phyloP scores from a whole-genome alignment of 192 early-diverging fungal species.

The Coemansia sp. region DNA sequence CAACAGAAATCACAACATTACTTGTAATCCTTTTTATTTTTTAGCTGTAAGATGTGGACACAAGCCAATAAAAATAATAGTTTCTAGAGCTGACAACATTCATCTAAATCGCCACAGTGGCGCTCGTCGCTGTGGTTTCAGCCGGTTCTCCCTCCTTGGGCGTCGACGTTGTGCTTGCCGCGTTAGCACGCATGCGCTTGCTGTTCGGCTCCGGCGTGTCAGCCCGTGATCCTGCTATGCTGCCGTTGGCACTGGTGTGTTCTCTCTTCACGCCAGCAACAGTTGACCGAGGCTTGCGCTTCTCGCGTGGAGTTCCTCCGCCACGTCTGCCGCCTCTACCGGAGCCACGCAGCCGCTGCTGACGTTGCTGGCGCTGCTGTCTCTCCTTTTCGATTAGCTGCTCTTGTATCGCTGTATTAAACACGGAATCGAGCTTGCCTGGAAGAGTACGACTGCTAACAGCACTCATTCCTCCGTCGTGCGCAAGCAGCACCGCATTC shows the following conservation, averaged over 20 bases:
- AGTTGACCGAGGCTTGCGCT: constrained; percentile 41
- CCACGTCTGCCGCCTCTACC: constrained; percentile 36
- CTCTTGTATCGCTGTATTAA: constrained; percentile 31
- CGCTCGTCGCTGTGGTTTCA: constrained; percentile 4
- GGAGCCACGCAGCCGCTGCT: constrained; percentile 25
- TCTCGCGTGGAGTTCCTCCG: constrained; percentile 29
- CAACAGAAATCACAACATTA: neutral
- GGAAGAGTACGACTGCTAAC: neutral
- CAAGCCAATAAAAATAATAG: neutral
- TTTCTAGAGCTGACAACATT: neutral
- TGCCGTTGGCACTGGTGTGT: constrained; percentile 6
- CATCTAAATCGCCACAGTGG: constrained; percentile 14
- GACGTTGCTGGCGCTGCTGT: constrained; percentile 13
- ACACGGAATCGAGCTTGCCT: constrained; percentile 8
- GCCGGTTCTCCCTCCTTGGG: constrained; percentile 19
- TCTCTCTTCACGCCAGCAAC: constrained; percentile 17
- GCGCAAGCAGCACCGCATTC: neutral
- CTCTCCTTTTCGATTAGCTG: constrained; percentile 26
- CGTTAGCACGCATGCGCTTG: constrained; percentile 22
- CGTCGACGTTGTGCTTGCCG: constrained; percentile 13
- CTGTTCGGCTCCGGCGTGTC: constrained; percentile 35
- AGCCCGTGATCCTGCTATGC: constrained; percentile 26
- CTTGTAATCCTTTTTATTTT: too few species aligned
- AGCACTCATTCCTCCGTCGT: constrained; percentile 5
- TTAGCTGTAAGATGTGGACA: too few species aligned